A percentile compares a stretch with the other conserved stretches of the same genome.
Conservation (phyloP, 2,329 filamentous ascomycete species). For the Tricladium varicosporioides region DNA sequence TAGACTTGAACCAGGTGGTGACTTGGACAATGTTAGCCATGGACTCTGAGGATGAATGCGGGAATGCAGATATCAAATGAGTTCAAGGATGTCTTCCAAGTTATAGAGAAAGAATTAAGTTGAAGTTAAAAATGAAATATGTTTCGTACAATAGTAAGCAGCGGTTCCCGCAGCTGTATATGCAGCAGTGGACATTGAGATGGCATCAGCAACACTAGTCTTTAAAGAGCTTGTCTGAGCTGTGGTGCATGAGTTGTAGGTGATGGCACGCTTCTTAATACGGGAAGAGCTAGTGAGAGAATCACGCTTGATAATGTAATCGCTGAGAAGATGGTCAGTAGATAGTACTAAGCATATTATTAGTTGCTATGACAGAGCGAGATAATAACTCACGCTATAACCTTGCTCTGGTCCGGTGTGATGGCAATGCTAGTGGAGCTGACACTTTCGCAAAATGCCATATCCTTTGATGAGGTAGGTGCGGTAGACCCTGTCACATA, state of each 20-base stretch:
- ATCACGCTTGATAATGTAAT: conserved; percentile 15
- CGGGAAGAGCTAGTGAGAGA: conserved; percentile 12
- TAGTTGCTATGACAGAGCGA: no score
- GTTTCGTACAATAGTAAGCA: conserved; percentile 12
- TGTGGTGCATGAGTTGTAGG: conserved; percentile 19
- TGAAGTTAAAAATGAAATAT: no score
- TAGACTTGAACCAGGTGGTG: conserved; percentile 27
- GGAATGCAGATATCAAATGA: no score
- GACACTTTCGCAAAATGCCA: conserved; percentile 13
- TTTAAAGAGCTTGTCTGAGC: conserved; percentile 19
- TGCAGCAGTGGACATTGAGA: conserved; percentile 19
- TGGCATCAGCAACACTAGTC: conserved; percentile 21
- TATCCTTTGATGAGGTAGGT: conserved; percentile 13
- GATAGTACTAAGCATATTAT: no score
- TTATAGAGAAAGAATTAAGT: no score
- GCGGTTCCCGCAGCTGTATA: conserved; percentile 23
- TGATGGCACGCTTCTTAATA: conserved; percentile 24
- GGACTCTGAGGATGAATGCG: no score
- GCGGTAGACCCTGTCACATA: conserved; percentile 20
- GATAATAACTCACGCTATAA: conserved; percentile 17
- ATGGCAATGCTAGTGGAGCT: conserved; percentile 21
- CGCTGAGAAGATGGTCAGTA: conserved; percentile 3
- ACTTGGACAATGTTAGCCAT: not conserved
- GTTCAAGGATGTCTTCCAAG: no score
- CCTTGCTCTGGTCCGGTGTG: conserved; percentile 22